phyloP scores from a whole-genome alignment of 202 grass and related monocot genomes.

The Carex sylvatica region DNA sequence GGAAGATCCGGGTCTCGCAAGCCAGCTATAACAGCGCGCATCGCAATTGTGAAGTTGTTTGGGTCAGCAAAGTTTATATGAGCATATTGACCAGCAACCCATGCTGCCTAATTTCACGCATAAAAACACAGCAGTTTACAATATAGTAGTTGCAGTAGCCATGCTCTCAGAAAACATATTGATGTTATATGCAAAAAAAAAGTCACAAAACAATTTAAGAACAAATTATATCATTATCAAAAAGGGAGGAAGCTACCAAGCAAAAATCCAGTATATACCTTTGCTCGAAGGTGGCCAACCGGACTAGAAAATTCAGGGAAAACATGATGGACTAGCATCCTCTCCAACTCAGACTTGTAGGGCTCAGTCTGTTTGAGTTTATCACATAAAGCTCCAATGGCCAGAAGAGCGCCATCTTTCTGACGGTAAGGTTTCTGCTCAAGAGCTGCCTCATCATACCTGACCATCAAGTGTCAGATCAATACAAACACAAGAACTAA shows the following conservation, averaged over 20 bases:
- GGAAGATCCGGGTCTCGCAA: slow-evolving; percentile 82
- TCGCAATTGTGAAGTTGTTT: slow-evolving; percentile 57
- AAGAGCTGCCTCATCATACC: slow-evolving; percentile 60
- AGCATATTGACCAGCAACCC: slow-evolving; percentile 96
- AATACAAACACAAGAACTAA: slow-evolving; percentile 30
- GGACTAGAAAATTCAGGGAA: slow-evolving; percentile 67
- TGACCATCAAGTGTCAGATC: slow-evolving; percentile 30
- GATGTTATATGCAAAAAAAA: not conserved
- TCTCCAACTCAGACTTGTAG: slow-evolving; percentile 75
- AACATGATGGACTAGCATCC: slow-evolving; percentile 78
- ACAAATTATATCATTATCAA: slow-evolving; percentile 1
- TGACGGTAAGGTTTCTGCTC: slow-evolving; percentile 68
- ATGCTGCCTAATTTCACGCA: slow-evolving; percentile 59
- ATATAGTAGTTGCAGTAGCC: not conserved
- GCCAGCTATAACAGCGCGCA: slow-evolving; percentile 63
- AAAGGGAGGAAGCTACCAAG: not conserved
- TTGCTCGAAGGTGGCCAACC: slow-evolving; percentile 76
- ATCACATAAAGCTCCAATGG: slow-evolving; percentile 88
- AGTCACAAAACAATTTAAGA: not conserved
- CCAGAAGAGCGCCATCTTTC: slow-evolving; percentile 96
- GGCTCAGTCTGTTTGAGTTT: slow-evolving; percentile 88
- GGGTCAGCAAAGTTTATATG: slow-evolving; percentile 70
- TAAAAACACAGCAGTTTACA: not conserved
- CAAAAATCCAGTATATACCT: slow-evolving; percentile 34
- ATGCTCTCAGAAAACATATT: not conserved